These are phyloP conservation scores for Onygenales sp. DNA, from an alignment of 2,329 filamentous ascomycete genomes.

Conservation along the genomic window DNA sequence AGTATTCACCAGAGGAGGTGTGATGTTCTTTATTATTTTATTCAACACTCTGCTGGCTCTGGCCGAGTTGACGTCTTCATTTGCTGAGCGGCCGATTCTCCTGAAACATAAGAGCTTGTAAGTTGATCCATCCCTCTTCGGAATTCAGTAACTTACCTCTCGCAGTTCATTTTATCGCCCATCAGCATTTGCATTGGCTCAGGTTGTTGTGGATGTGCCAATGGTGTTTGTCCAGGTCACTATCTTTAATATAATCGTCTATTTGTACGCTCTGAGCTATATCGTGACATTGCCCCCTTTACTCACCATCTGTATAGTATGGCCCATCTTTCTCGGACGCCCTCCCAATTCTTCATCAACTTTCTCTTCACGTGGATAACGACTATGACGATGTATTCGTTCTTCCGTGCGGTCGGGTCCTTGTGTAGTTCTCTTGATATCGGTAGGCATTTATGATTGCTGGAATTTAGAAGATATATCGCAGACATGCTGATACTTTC, in stretches of 20 bases:
- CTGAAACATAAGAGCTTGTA: conserved; percentile 60
- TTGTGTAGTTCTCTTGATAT: conserved; percentile 41
- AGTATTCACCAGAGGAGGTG: conserved; percentile 51
- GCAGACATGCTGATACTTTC: not conserved
- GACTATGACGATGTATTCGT: conserved; percentile 47
- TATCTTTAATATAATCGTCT: conserved; percentile 52
- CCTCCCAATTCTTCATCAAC: conserved; percentile 55
- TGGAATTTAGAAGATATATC: not conserved
- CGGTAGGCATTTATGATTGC: conserved; percentile 21
- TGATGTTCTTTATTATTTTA: conserved; percentile 53
- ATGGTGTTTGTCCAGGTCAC: conserved; percentile 49
- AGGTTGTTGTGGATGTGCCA: conserved; percentile 49
- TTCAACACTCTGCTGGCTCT: conserved; percentile 55
- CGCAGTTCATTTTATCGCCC: conserved; percentile 54
- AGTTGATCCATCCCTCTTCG: conserved; percentile 9
- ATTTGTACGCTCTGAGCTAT: conserved; percentile 34
- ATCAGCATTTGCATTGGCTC: conserved; percentile 49
- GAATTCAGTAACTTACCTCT: not conserved
- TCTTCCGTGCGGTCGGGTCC: conserved; percentile 42
- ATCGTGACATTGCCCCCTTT: not conserved
- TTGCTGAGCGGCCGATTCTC: conserved; percentile 54
- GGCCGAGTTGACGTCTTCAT: conserved; percentile 52
- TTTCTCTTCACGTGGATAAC: conserved; percentile 45
- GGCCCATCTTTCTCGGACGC: conserved; percentile 45
- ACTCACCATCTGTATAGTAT: conserved; percentile 27